Base-by-base conservation (phyloP, 805 yeast genomes). In the Pichia manshurica region DNA sequence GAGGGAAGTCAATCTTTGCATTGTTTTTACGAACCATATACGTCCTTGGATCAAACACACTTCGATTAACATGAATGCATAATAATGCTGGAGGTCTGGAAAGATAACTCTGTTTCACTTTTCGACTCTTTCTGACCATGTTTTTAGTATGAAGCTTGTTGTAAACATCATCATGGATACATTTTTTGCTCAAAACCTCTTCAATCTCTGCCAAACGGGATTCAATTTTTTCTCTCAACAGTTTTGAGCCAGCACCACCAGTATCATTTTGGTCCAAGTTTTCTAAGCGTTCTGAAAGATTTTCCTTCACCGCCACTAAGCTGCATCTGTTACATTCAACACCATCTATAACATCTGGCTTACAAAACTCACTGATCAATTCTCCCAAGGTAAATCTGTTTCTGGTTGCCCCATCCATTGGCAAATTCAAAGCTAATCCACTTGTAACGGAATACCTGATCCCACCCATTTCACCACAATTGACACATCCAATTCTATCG, bases 301-400 rank as follows among this genome's bases (percentile, higher is more conserved):
- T 79, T n/a, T 71, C 73, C 44, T 65, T 67, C 12, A 86, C 82
- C 49, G 81, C 81, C 25, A 65, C 64, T 54, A 91, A 71, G 3
- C 95, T 91, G 70, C 98, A 91, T 58, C 98, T 74, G 60, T 90
- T 88, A 70, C 99, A 91, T 65, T 89, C 91, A 33, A 91, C 99
- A 40, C 89, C 96, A 55, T 87, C 90, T 49, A 91, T 89, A 20
- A 85, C 78, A 61, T 91, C 99, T 35, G 90, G 87, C 48, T 78
- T 74, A 5, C 73, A 78, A 87, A 89, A 87, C 38, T 80, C 78
- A 40, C 74, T 69, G 52, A 87, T 64, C 45, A 86, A 69, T 16
- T 75, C 79, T 5, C 75, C 64, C 47, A 86, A 66, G 39, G 68
- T 67, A 43, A 63, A 65, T n/a, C 71, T 60, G 1, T 72, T 60